Evolutionary conservation across 164 flowering plant genomes (phyloP), one percentile per base, ranked within the genome.

Genomic region (Vitis rupestris): DNA sequence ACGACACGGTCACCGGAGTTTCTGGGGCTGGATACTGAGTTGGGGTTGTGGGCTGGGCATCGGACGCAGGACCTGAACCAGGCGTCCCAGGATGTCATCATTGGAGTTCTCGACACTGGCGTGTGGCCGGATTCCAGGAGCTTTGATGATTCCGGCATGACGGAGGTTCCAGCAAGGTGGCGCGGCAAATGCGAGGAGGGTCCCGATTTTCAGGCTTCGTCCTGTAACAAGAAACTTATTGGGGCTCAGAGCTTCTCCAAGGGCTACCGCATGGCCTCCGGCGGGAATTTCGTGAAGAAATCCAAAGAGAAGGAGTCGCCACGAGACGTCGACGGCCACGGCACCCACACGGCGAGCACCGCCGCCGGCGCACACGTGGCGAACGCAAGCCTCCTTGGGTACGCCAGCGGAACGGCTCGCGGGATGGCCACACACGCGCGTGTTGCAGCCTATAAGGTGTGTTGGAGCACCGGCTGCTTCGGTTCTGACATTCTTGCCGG

Each of bases 321-420:
- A 0, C 80, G 95, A 0, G 97, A 94, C 64, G 13, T 2, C 0
- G 95, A 90, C 68, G 97, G 98, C 4, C 97, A 92, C 61, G 98
- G 98, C 0, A 92, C 97, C 1, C 97, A 94, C 81, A 92, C 97
- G 0, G 84, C 94, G 1, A 82, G 87, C 63, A 94, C 97, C 0
- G 97, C 97, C 10, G 95, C 94, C 3, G 98, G 97, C 0, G 50
- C 88, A 0, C 73, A 59, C 0, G 95, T 90, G 0, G 64, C 62
- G 0, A 86, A 86, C 69, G 98, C 94, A 3, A 88, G 91, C 68
- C 67, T 92, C 0, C 79, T 92, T 3, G 95, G 98, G 0, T 92
- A 92, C 76, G 98, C 95, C 1, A 63, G 65, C 4, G 98, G 98
- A 10, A 84, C 82, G 1, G 98, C 97, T 0, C 89, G 94, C n/a